These are phyloP conservation scores for Dactylellina sp. DNA, from an alignment of 2,329 filamentous ascomycete genomes.

Conservation along the genomic window DNA sequence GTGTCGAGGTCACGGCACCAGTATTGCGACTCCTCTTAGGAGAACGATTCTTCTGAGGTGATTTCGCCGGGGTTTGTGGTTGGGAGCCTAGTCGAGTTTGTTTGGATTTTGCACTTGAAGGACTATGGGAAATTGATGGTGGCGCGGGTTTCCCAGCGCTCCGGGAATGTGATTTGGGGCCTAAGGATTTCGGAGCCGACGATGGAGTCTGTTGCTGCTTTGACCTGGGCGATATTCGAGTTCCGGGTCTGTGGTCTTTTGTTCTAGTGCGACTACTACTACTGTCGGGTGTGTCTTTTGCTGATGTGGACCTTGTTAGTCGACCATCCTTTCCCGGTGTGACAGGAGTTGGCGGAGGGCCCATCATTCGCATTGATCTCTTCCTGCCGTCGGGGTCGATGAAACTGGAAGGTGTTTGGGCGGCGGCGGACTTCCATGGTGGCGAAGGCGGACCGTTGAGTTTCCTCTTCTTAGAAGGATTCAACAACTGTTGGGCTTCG, in stretches of 20 bases:
- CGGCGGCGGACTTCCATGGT: constrained; percentile 89
- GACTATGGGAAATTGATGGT: constrained; percentile 21
- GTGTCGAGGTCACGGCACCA: constrained; percentile 5
- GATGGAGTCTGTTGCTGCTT: constrained; percentile 45
- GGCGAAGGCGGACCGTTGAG: constrained; percentile 71
- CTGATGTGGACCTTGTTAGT: constrained; percentile 62
- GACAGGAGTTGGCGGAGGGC: constrained; percentile 58
- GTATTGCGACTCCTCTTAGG: constrained; percentile 25
- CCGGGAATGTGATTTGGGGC: constrained; percentile 21
- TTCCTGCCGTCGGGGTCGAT: constrained; percentile 74
- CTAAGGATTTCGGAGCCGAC: constrained; percentile 23
- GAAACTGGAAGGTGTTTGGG: constrained; percentile 88
- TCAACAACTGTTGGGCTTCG: constrained; percentile 32
- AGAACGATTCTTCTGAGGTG: constrained; percentile 15
- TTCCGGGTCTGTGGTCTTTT: constrained; percentile 62
- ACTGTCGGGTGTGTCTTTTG: constrained; percentile 59
- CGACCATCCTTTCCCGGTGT: constrained; percentile 60
- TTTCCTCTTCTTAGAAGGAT: constrained; percentile 60
- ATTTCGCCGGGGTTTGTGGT: constrained; percentile 14
- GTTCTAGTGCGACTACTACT: constrained; percentile 52
- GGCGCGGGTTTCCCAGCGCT: constrained; percentile 17
- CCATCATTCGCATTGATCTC: constrained; percentile 66
- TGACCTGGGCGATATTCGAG: constrained; percentile 61
- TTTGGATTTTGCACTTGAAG: constrained; percentile 23
- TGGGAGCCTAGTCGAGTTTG: constrained; percentile 13